Base-by-base conservation (phyloP, 2,329 filamentous ascomycete species). In the Xylaria sp. region DNA sequence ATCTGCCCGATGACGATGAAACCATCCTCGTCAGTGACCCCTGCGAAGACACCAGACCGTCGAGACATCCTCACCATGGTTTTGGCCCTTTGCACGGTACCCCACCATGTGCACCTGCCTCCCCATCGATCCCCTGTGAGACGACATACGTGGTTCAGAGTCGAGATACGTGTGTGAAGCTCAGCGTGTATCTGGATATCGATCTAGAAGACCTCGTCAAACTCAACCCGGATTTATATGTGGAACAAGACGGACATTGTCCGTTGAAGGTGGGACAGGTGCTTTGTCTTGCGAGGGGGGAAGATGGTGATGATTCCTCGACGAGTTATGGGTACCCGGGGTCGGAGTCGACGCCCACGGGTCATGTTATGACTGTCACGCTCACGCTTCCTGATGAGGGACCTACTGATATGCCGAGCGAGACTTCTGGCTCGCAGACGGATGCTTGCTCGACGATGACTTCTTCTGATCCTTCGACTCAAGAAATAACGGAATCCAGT, bases 191-290 rank as follows among this genome's bases (percentile, higher is more conserved):
- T 34, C 46, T 51, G 35, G 47, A 30, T 7, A 2, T 57, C 11
- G 44, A 19, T 30, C 18, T 57, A 2, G 47, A 30, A 16, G 34
- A 57, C 13, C 47, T 57, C 34, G 10, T 57, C 37, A 46, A 23
- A 9, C 34, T 57, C 23, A 57, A 57, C 19, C 54, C 54, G 4
- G 30, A 19, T 2, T 13, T 51, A 35, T 18, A 50, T 42, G 48
- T 57, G n/a, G 54, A 51, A 10, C 44, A 34, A n/a, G 18, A 57
- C 11, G 54, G 47, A 50, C n/a, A 44, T 5, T 57, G 54, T 50
- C 48, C 37, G 16, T n/a, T 52, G 3, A 6, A 6, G 11, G 46
- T 49, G 16, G 47, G 37, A 48, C 47, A 63, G n/a, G n/a, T 3
- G 1, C 46, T 52, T n/a, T 57, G 47, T 23, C 8, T 57, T 6